These are phyloP conservation scores for Suhomyces faveliae DNA, from an alignment of 805 yeast genomes.

Conservation along the genomic window DNA sequence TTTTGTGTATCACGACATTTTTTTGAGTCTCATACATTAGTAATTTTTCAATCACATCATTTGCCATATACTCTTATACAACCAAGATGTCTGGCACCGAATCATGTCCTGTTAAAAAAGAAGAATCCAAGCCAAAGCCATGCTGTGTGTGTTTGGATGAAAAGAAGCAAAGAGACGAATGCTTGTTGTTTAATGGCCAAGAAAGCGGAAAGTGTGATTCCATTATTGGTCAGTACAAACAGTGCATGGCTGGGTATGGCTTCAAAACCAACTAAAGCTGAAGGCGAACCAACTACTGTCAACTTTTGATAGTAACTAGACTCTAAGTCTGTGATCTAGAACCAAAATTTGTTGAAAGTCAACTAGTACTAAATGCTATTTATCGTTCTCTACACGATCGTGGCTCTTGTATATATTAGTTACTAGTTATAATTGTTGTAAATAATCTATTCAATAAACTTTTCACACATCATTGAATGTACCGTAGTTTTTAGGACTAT, in stretches of 20 bases:
- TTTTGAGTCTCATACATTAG: not conserved
- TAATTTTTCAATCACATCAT: not conserved
- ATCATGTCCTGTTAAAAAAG: constrained; percentile 10
- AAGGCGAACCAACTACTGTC: too few relatives aligned
- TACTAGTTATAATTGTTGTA: not conserved
- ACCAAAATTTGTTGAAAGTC: too few relatives aligned
- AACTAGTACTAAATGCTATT: too few relatives aligned
- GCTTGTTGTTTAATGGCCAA: constrained; percentile 77
- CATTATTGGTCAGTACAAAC: constrained; percentile 69
- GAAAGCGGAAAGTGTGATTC: constrained; percentile 80
- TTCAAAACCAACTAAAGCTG: constrained; percentile 45
- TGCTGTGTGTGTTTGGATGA: constrained; percentile 93
- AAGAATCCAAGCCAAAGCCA: constrained; percentile 72
- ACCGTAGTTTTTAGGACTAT: constrained; percentile 3
- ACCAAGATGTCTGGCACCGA: constrained; percentile 5
- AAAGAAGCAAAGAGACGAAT: constrained; percentile 80
- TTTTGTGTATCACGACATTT: not conserved
- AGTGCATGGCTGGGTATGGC: constrained; percentile 91
- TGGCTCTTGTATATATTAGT: not conserved
- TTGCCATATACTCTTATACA: not conserved
- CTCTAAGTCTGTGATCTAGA: too few relatives aligned
- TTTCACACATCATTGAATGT: constrained; percentile 1
- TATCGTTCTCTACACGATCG: not conserved
- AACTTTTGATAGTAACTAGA: too few relatives aligned
- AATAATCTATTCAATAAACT: not conserved